Evolutionary conservation across 2,329 filamentous ascomycete species (phyloP).

Genomic region (Diaporthe vexans): DNA sequence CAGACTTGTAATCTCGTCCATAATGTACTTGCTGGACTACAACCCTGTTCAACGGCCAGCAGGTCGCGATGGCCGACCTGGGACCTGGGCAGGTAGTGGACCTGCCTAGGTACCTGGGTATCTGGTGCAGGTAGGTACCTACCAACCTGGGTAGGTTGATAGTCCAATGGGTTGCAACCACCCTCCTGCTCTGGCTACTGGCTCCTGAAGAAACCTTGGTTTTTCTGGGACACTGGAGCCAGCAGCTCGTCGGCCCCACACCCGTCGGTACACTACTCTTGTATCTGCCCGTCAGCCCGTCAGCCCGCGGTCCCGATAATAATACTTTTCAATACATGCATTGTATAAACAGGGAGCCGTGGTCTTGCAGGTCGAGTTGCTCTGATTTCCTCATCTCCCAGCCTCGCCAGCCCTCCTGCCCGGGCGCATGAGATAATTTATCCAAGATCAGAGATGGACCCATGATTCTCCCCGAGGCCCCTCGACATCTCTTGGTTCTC

Average conservation of each 20-base stretch:
- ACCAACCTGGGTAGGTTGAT: too few relatives aligned
- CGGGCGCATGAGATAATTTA: constrained; percentile 24
- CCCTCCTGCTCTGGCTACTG: background rate
- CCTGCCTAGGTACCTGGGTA: too few relatives aligned
- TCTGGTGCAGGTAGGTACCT: too few relatives aligned
- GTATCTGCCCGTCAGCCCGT: constrained; percentile 12
- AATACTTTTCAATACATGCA: constrained; percentile 1
- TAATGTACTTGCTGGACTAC: background rate
- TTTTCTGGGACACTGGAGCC: background rate
- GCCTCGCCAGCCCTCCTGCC: constrained; percentile 9
- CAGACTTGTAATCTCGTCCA: too few relatives aligned
- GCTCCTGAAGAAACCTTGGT: constrained; percentile 2
- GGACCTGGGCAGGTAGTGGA: too few relatives aligned
- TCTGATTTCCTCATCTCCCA: constrained; percentile 26
- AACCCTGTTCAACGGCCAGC: constrained; percentile 15
- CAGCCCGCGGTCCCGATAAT: constrained; percentile 29
- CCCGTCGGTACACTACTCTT: background rate
- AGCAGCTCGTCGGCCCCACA: constrained; percentile 10
- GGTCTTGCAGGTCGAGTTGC: constrained; percentile 17
- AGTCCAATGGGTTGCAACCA: constrained; percentile 2
- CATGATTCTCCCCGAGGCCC: constrained; percentile 14
- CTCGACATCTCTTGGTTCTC: background rate
- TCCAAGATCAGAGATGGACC: constrained; percentile 18
- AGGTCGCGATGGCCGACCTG: too few relatives aligned
- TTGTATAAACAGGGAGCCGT: constrained; percentile 20